phyloP scores from a whole-genome alignment of 257 asterid genomes.

The Przewalskia tangutica region DNA sequence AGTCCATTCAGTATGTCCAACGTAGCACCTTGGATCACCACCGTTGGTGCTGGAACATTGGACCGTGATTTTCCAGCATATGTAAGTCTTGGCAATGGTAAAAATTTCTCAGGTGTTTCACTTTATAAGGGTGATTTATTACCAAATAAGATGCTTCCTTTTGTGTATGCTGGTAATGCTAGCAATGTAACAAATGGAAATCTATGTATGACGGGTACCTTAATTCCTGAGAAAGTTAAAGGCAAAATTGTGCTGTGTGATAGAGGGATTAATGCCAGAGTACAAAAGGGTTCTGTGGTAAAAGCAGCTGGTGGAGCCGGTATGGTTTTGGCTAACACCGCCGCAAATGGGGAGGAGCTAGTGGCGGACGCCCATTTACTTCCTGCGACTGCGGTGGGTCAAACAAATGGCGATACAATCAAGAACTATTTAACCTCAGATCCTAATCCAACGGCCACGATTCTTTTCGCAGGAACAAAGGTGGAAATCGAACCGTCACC shows the following conservation, averaged over 20 bases:
- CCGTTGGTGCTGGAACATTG: slow-evolving; percentile 86
- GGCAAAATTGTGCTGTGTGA: slow-evolving; percentile 70
- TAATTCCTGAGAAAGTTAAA: slow-evolving; percentile 43
- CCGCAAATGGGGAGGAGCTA: slow-evolving; percentile 59
- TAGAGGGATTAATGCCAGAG: slow-evolving; percentile 56
- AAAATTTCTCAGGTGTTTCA: slow-evolving; percentile 65
- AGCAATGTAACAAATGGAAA: slow-evolving; percentile 55
- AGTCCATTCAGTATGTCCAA: slow-evolving; percentile 45
- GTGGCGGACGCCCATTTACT: slow-evolving; percentile 73
- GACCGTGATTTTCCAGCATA: slow-evolving; percentile 89
- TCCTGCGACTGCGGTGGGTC: slow-evolving; percentile 56
- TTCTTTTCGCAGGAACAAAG: slow-evolving; percentile 51
- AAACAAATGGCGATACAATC: slow-evolving; percentile 31
- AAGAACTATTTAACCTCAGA: slow-evolving; percentile 30
- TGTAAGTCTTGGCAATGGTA: slow-evolving; percentile 68
- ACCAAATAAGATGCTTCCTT: slow-evolving; percentile 42
- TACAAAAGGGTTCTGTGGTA: slow-evolving; percentile 55
- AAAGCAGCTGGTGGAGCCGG: slow-evolving; percentile 59
- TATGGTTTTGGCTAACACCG: slow-evolving; percentile 57
- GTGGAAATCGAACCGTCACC: slow-evolving; percentile 62
- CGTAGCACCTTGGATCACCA: slow-evolving; percentile 86
- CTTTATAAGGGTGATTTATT: slow-evolving; percentile 31
- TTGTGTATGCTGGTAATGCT: slow-evolving; percentile 72
- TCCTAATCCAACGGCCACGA: slow-evolving; percentile 40
- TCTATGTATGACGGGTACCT: slow-evolving; percentile 58